Evolutionary conservation across 768 basidiomycete species (phyloP).

Genomic region (Phylloporus scabripes): DNA sequence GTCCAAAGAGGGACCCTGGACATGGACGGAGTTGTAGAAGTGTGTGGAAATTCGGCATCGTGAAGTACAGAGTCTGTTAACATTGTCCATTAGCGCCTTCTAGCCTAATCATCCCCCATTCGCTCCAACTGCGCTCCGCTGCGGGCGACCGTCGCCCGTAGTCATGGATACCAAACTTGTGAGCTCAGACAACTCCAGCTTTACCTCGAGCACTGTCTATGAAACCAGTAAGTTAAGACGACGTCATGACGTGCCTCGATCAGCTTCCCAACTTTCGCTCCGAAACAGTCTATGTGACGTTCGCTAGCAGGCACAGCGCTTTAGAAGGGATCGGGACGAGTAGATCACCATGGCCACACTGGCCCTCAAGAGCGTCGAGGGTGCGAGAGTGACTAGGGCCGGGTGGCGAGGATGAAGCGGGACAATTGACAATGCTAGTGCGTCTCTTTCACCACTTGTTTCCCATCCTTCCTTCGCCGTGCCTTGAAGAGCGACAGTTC

Average conservation of each 20-base stretch:
- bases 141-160: conserved; percentile 4
- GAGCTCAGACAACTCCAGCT: conserved; percentile 69
- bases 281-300: no score
- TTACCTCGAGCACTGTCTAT: conserved; percentile 64
- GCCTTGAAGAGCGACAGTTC: conserved; percentile 42
- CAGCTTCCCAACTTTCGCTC: no score
- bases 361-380: conserved; percentile 42
- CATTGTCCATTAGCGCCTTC: no score
- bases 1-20: conserved; percentile 51
- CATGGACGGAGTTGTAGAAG: conserved; percentile 51
- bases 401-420: conserved; percentile 43
- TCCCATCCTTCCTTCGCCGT: no score
- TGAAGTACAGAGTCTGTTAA: no score
- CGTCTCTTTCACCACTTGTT: conserved; percentile 18
- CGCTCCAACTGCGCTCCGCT: no score
- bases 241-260: neutral
- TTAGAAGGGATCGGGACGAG: no score
- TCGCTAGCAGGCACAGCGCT: no score
- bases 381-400: conserved; percentile 44
- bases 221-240: conserved; percentile 45
- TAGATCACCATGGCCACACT: neutral
- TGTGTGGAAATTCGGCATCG: conserved; percentile 26
- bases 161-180: conserved; percentile 71
- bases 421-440: conserved; percentile 65
- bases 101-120: no score